Base-by-base conservation (phyloP, 2,329 filamentous ascomycete genomes). In the Alternaria ventricosa region DNA sequence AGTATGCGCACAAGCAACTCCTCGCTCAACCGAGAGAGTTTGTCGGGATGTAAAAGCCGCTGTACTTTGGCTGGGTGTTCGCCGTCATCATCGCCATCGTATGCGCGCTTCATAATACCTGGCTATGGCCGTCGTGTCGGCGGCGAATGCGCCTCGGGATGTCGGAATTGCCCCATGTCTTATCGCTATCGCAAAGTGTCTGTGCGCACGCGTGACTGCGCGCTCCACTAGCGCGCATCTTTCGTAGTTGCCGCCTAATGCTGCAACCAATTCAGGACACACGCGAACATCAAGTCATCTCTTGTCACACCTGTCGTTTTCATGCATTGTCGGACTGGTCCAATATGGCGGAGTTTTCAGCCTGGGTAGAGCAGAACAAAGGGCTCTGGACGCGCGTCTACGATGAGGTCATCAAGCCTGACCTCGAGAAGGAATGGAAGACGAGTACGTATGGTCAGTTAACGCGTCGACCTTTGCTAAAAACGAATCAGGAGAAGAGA, bases 1-100 rank as follows among this genome's bases (percentile, higher is more conserved):
- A 97, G 84, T 64, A 97, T 92, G 71, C 94, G 92, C 60, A 98
- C 83, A 30, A 97, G 86, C 33, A 98, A 85, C 80, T 99, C 96
- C 78, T 97, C 92, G 66, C 94, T 97, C 55, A 98, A 85, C 9
- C 80, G 82, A 7, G 92, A 92, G 15, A 97, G 79, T 51, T 85
- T 84, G 80, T 97, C 92, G 60, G 77, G 68, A 46, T 73, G 70
- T 57, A 75, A 74, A 28, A 82, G 78, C 36, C 78, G 77, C 57
- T 73, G 70, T 61, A 84, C 80, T 76, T 90, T 89, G 11, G 73
- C 60, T n/a, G 78, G 67, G 22, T 70, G 78, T 56, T 71, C 74
- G 44, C 55, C 58, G 33, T 60, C 58, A n/a, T 65, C 68, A 5
- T 71, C 74, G 22, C 75, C 76, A 7, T 79, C 79, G 41, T 74